Percentiles rank a stretch among this genome's conserved stretches.
phyloP scores from a whole-genome alignment of 2,329 filamentous ascomycete genomes.

The Metarhizium rileyi region DNA sequence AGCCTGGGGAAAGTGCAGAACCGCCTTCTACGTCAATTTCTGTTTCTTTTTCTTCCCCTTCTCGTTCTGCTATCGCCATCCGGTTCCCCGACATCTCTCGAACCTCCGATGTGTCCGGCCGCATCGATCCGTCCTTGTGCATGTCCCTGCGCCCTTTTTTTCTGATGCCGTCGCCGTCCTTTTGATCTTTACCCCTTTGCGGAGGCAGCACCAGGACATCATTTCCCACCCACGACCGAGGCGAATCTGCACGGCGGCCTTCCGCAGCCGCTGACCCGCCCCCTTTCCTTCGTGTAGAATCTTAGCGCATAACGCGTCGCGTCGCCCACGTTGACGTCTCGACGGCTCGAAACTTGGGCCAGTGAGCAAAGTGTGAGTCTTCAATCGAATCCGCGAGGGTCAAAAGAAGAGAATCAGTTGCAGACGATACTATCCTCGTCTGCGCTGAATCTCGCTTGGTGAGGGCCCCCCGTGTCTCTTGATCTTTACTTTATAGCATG shows the following conservation, averaged over 20 bases:
- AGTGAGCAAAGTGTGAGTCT: slow-evolving; percentile 12
- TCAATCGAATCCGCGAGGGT: slow-evolving; percentile 13
- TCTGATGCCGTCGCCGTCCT: slow-evolving; percentile 16
- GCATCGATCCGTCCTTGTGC: slow-evolving; percentile 15
- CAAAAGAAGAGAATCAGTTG: slow-evolving; percentile 42
- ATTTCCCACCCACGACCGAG: slow-evolving; percentile 2
- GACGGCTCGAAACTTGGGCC: slow-evolving; percentile 11
- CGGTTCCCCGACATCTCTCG: neutral
- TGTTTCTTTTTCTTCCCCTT: neutral
- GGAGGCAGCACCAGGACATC: slow-evolving; percentile 8
- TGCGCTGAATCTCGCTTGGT: slow-evolving; percentile 52
- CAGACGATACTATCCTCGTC: slow-evolving; percentile 50
- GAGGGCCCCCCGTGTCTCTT: slow-evolving; percentile 19
- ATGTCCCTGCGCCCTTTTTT: slow-evolving; percentile 16
- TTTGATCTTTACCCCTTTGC: slow-evolving; percentile 13
- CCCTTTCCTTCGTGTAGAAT: slow-evolving; percentile 5
- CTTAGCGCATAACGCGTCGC: slow-evolving; percentile 24
- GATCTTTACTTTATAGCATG: neutral
- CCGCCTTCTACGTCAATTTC: neutral
- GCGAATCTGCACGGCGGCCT: neutral
- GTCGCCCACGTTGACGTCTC: slow-evolving; percentile 12
- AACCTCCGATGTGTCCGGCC: slow-evolving; percentile 22
- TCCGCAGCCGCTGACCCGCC: slow-evolving; percentile 12
- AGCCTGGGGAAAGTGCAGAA: neutral
- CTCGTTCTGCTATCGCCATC: slow-evolving; percentile 1